Percentiles rank a stretch among this genome's conserved stretches.
Conservation (phyloP, 345 rosid species). For the Carallia brachiata region DNA sequence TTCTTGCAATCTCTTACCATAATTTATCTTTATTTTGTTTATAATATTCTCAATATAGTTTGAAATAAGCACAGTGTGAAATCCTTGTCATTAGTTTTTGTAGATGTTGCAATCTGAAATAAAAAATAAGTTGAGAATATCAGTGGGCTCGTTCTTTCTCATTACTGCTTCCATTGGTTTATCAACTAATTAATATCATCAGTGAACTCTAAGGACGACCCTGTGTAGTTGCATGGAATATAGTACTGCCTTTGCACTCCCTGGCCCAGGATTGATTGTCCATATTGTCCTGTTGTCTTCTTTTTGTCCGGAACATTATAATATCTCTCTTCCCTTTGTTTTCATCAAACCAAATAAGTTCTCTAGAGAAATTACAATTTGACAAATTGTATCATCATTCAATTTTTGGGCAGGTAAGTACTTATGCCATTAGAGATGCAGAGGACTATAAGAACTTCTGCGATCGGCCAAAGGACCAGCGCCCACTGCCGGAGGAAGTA, state of each 20-base stretch:
- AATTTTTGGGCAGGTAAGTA: conserved; percentile 48
- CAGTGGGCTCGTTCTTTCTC: not conserved
- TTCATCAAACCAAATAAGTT: not conserved
- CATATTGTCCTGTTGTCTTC: not conserved
- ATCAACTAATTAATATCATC: not conserved
- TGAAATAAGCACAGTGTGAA: no score
- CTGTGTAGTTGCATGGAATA: not conserved
- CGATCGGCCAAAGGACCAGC: conserved; percentile 81
- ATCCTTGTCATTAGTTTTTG: no score
- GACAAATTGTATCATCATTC: conserved; percentile 8
- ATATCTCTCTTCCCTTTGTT: not conserved
- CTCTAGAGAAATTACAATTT: not conserved
- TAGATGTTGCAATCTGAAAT: not conserved
- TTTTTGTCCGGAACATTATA: not conserved
- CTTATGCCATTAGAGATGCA: conserved; percentile 78
- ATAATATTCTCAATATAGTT: no score
- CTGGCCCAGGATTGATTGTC: not conserved
- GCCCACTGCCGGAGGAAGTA: conserved; percentile 84
- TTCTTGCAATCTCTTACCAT: not conserved
- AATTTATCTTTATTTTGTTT: not conserved
- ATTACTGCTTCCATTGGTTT: not conserved
- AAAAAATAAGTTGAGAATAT: not conserved
- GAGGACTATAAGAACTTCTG: conserved; percentile 90
- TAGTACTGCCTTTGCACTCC: not conserved
- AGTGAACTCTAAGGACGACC: not conserved